phyloP scores from a whole-genome alignment of 2,329 filamentous ascomycete species.

The Rutstroemia sp. region DNA sequence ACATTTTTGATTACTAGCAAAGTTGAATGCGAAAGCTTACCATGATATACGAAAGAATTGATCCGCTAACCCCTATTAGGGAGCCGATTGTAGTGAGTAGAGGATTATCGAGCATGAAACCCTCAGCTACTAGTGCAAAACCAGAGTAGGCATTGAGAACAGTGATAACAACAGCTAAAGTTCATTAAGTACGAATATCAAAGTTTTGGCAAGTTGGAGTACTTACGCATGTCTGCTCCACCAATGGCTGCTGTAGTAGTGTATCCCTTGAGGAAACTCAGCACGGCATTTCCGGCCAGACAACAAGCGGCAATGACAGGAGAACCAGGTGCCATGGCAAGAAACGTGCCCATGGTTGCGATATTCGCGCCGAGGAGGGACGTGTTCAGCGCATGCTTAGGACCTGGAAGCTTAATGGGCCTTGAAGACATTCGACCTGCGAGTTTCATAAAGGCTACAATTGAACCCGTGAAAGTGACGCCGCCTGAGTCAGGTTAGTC shows the following conservation, averaged over 20 bases:
- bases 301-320: slow-evolving; percentile 73
- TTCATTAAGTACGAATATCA: slow-evolving; percentile 14
- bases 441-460: slow-evolving; percentile 84
- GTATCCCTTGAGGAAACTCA: slow-evolving; percentile 81
- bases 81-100: slow-evolving; percentile 79
- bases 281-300: slow-evolving; percentile 63
- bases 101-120: slow-evolving; percentile 85
- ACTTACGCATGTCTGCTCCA: slow-evolving; percentile 78
- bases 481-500: slow-evolving; percentile 40
- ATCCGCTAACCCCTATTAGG: slow-evolving; percentile 81
- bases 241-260: slow-evolving; percentile 85
- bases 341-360: slow-evolving; percentile 76
- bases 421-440: slow-evolving; percentile 75
- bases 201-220: background rate
- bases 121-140: slow-evolving; percentile 83
- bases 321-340: slow-evolving; percentile 73
- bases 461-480: slow-evolving; percentile 84
- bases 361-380: slow-evolving; percentile 68
- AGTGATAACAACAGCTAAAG: slow-evolving; percentile 70
- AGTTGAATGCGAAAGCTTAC: slow-evolving; percentile 14
- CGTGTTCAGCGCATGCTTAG: slow-evolving; percentile 67
- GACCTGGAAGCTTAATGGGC: slow-evolving; percentile 62
- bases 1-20: slow-evolving; percentile 32
- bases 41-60: slow-evolving; percentile 80
- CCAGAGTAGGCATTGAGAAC: slow-evolving; percentile 88